Conservation (phyloP, 1,139 yeast species). For the Maudiozyma humilis region DNA sequence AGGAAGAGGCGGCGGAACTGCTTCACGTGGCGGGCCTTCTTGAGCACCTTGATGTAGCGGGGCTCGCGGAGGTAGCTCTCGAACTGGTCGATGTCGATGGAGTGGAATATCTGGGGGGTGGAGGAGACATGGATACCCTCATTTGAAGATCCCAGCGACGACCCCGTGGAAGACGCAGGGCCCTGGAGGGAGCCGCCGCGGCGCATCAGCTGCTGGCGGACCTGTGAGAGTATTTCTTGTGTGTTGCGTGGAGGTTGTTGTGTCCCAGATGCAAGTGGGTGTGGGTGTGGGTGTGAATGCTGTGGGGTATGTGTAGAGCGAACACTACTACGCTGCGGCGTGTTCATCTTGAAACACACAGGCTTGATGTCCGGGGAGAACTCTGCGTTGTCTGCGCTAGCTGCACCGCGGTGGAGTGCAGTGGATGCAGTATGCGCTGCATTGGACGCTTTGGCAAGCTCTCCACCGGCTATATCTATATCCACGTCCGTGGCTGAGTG, state of each 20-base stretch:
- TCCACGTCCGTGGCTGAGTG: neutral
- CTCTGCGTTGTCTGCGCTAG: neutral
- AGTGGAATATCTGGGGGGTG: constrained; percentile 7
- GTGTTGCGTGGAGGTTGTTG: neutral
- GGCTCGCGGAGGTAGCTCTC: constrained; percentile 42
- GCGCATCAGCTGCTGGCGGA: constrained; percentile 2
- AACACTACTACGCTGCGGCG: neutral
- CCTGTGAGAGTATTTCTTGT: neutral
- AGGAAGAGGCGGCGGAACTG: constrained; percentile 54
- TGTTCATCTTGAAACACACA: constrained; percentile 11
- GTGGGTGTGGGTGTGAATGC: too few relatives aligned
- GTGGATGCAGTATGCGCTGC: too few relatives aligned
- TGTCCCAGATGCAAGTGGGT: neutral
- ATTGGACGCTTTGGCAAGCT: too few relatives aligned
- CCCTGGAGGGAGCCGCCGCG: neutral
- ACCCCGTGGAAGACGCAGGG: neutral
- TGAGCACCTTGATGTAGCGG: constrained; percentile 43
- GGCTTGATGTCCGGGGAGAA: constrained; percentile 22
- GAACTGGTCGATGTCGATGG: constrained; percentile 31
- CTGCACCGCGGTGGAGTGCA: too few relatives aligned
- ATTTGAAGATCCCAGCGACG: neutral
- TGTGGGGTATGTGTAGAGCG: too few relatives aligned
- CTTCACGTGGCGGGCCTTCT: constrained; percentile 40
- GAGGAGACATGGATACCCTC: neutral
- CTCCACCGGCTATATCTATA: too few relatives aligned